Percentiles rank a stretch among this genome's conserved stretches.
These are phyloP conservation scores for Populus nigra DNA, from an alignment of 345 rosid species.

Conservation along the genomic window DNA sequence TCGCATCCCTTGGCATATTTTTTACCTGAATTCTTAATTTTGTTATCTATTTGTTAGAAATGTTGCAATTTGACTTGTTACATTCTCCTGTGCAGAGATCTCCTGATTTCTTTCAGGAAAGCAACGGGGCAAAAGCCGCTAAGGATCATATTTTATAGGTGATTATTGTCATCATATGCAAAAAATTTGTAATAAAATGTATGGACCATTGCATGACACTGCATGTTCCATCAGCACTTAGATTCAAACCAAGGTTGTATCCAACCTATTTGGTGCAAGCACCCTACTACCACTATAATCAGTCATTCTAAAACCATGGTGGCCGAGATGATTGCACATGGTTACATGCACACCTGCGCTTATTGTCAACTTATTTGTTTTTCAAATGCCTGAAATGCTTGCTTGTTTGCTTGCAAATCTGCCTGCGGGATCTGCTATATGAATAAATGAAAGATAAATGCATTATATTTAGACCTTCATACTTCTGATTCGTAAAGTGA, in stretches of 20 bases:
- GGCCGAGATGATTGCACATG: not conserved
- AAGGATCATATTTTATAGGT: slow-evolving; percentile 98
- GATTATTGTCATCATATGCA: not conserved
- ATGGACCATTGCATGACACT: not conserved
- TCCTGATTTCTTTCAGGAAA: slow-evolving; percentile 84
- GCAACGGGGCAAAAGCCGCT: slow-evolving; percentile 98
- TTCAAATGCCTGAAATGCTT: not conserved
- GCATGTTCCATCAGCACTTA: not conserved
- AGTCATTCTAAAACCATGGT: not conserved
- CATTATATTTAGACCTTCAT: not conserved
- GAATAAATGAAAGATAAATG: not conserved
- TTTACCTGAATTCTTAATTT: not conserved
- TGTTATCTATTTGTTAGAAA: not conserved
- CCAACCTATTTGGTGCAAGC: not conserved
- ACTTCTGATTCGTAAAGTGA: not conserved
- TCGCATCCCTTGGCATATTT: not conserved
- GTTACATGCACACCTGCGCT: not conserved
- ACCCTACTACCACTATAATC: not conserved
- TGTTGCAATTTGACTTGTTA: not conserved
- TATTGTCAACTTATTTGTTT: not conserved
- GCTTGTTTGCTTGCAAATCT: not conserved
- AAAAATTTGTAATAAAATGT: not conserved
- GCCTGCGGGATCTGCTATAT: not conserved
- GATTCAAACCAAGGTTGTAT: no score
- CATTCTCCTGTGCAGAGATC: slow-evolving; percentile 58